phyloP scores from a whole-genome alignment of 148 eudicot species.

The Tetragonia tetragonoides region DNA sequence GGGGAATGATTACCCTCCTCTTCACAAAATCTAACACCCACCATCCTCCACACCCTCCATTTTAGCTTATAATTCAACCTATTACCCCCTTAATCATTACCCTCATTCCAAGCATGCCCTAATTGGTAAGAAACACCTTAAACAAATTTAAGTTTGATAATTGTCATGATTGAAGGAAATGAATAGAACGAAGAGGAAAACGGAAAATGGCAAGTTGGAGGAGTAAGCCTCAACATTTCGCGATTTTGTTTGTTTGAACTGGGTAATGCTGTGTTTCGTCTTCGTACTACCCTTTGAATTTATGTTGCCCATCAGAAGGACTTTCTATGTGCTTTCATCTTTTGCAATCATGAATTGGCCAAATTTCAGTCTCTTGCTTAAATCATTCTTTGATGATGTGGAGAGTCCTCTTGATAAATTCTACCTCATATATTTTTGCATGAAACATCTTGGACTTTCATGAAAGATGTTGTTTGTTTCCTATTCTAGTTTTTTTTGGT shows the following conservation, averaged over 20 bases:
- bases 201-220: background rate
- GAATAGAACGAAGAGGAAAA: no score
- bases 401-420: background rate
- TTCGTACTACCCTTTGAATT: background rate
- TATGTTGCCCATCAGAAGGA: background rate
- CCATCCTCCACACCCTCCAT: no score
- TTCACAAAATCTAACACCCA: no score
- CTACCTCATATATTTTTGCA: background rate
- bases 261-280: background rate
- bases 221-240: background rate
- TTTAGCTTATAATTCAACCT: no score
- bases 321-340: background rate
- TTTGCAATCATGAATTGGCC: background rate
- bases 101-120: no score
- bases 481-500: no score
- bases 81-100: no score
- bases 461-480: no score
- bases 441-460: background rate
- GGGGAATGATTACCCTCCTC: no score
- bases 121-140: no score
- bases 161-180: no score
- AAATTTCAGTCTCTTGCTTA: background rate
- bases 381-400: background rate
- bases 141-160: no score
- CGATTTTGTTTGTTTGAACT: background rate